Evolutionary conservation across 257 asterid genomes (phyloP).

Genomic region (Nicotiana attenuata): DNA sequence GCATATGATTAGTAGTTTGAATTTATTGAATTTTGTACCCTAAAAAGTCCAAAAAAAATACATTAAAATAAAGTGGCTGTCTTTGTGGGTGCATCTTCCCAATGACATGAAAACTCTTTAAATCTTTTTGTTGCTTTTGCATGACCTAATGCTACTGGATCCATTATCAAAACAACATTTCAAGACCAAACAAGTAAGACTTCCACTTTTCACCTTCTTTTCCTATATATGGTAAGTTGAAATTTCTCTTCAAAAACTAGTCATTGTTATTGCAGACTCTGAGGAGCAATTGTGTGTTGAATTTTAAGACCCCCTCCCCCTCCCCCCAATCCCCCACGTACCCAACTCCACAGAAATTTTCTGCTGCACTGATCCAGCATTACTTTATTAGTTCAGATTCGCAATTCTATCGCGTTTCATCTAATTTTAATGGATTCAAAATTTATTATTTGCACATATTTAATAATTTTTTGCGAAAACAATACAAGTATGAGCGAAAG

Average conservation of each 20-base stretch:
- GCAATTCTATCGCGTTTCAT: too few relatives aligned
- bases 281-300: constrained; percentile 51
- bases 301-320: constrained; percentile 21
- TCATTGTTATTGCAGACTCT: constrained; percentile 48
- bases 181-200: constrained; percentile 36
- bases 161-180: constrained; percentile 48
- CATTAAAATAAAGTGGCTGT: background rate
- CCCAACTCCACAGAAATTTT: background rate
- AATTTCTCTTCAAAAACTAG: constrained; percentile 38
- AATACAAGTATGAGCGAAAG: too few relatives aligned
- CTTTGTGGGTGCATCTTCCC: constrained; percentile 25
- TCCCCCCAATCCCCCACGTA: background rate
- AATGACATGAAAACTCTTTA: constrained; percentile 24
- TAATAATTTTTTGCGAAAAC: too few relatives aligned
- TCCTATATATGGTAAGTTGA: constrained; percentile 42
- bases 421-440: too few relatives aligned
- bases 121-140: constrained; percentile 18
- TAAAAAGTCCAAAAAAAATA: background rate
- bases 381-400: background rate
- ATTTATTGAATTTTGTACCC: constrained; percentile 5
- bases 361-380: background rate
- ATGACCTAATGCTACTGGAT: constrained; percentile 46
- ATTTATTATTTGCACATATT: too few relatives aligned
- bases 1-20: constrained; percentile 36
- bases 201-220: constrained; percentile 37